A percentile compares a stretch with the other conserved stretches of the same genome.
Evolutionary conservation across 83 land plant species (phyloP).

Genomic region (Thuja plicata): DNA sequence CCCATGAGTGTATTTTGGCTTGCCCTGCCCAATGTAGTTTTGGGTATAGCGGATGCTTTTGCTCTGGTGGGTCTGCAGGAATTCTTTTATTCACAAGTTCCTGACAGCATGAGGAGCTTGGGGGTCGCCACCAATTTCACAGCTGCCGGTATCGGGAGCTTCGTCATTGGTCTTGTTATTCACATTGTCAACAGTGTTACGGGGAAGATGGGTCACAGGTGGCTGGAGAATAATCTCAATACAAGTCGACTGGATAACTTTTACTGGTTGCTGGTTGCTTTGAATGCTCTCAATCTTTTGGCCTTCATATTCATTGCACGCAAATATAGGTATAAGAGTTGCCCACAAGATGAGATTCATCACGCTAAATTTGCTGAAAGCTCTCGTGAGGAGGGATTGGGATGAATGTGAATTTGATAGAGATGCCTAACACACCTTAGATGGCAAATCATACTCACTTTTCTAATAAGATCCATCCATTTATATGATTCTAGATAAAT

Average conservation of each 20-base stretch:
- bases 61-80: conserved; percentile 33
- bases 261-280: conserved; percentile 43
- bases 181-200: conserved; percentile 23
- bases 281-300: conserved; percentile 19
- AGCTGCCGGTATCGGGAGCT: conserved; percentile 27
- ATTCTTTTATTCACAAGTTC: conserved; percentile 41
- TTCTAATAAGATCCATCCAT: no score
- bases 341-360: neutral
- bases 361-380: no score
- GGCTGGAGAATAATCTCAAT: conserved; percentile 37
- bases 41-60: conserved; percentile 42
- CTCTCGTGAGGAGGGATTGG: neutral
- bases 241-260: conserved; percentile 39
- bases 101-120: conserved; percentile 34
- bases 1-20: conserved; percentile 59
- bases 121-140: conserved; percentile 26
- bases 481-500: no score
- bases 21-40: conserved; percentile 35
- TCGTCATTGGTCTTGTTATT: conserved; percentile 27
- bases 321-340: conserved; percentile 13
- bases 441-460: no score
- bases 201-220: neutral
- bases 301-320: conserved; percentile 18
- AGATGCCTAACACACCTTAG: no score
- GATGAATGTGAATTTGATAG: neutral